A percentile compares a stretch with the other conserved stretches of the same genome.
phyloP scores from a whole-genome alignment of 2,329 filamentous ascomycete genomes.

The Colletotrichum orbiculare region DNA sequence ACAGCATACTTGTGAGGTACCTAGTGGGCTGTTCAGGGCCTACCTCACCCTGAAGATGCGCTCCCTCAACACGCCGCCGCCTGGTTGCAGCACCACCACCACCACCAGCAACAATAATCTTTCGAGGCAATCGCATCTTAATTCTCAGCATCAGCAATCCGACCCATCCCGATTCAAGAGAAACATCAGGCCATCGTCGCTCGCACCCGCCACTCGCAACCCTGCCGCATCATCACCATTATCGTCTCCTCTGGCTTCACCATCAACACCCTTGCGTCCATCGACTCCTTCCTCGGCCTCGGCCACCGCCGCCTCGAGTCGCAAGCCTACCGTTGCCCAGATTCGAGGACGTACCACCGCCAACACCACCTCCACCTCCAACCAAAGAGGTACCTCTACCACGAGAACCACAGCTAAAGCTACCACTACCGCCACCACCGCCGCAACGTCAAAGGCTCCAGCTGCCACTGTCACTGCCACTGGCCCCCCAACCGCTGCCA shows the following conservation, averaged over 20 bases:
- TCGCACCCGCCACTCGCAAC: slow-evolving; percentile 30
- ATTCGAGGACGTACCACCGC: slow-evolving; percentile 30
- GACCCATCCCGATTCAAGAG: slow-evolving; percentile 28
- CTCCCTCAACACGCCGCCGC: slow-evolving; percentile 19
- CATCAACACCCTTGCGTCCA: slow-evolving; percentile 42
- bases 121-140: background rate
- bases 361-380: slow-evolving; percentile 8
- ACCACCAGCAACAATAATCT: slow-evolving; percentile 3
- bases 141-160: slow-evolving; percentile 23
- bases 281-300: slow-evolving; percentile 2
- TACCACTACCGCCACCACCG: slow-evolving; percentile 23
- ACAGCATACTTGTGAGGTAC: background rate
- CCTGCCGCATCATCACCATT: slow-evolving; percentile 5
- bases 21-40: background rate
- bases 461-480: slow-evolving; percentile 22
- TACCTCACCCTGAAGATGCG: slow-evolving; percentile 16
- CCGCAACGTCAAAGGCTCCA: background rate
- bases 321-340: slow-evolving; percentile 28
- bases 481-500: slow-evolving; percentile 30
- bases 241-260: slow-evolving; percentile 48
- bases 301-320: background rate
- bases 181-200: slow-evolving; percentile 36
- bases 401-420: slow-evolving; percentile 28
- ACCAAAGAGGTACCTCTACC: background rate
- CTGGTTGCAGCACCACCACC: slow-evolving; percentile 15